Conservation (phyloP, 2,329 filamentous ascomycete genomes). For the Trichoderma asperellum region DNA sequence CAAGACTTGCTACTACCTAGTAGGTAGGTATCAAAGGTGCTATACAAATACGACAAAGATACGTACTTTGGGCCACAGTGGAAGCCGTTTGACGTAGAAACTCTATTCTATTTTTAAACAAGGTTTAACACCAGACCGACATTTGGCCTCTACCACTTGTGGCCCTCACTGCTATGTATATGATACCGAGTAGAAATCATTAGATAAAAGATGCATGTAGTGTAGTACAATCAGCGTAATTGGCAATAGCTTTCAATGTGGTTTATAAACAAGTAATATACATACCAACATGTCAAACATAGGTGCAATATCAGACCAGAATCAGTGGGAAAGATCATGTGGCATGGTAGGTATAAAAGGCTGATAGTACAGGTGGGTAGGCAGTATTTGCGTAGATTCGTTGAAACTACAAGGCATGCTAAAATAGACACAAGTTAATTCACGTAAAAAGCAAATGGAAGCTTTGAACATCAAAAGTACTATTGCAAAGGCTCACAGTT, state of each 20-base stretch:
- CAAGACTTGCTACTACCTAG: too few species aligned
- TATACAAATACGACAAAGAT: not conserved
- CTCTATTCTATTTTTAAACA: not conserved
- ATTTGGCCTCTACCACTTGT: not conserved
- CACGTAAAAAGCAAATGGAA: not conserved
- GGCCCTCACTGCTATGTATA: not conserved
- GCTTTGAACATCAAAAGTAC: conserved; percentile 24
- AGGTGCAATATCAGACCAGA: too few species aligned
- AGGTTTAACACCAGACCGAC: not conserved
- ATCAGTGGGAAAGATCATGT: rapidly evolving
- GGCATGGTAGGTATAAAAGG: not conserved
- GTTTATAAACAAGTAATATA: too few species aligned
- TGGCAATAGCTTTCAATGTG: too few species aligned
- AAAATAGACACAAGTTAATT: not conserved
- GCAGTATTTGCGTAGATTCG: not conserved
- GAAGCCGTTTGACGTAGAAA: not conserved
- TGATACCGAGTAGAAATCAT: not conserved
- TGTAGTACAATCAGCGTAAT: too few species aligned
- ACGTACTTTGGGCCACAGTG: not conserved
- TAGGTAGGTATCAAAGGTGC: not conserved
- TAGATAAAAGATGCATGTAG: not conserved
- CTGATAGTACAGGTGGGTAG: not conserved
- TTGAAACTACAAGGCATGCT: conserved; percentile 3
- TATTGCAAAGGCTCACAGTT: conserved; percentile 23
- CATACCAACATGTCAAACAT: not conserved